Percentiles rank a stretch among this genome's conserved stretches.
Conservation (phyloP, 1,139 yeast genomes). For the Ogataea hybrid region DNA sequence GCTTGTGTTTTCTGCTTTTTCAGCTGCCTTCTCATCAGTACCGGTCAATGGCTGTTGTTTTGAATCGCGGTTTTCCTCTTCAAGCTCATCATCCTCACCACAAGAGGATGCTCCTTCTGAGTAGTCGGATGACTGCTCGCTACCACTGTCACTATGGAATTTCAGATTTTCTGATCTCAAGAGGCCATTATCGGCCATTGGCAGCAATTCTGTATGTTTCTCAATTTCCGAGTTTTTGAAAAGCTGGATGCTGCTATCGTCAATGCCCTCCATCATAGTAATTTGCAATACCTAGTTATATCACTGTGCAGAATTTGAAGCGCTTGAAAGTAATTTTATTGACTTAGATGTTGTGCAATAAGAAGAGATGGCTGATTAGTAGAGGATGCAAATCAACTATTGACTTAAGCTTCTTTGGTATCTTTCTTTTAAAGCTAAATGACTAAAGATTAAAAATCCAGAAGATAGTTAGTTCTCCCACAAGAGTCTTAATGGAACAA, state of each 20-base stretch:
- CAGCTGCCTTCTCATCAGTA: background rate
- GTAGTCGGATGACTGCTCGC: conserved; percentile 20
- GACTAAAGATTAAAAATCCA: background rate
- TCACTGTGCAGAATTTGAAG: background rate
- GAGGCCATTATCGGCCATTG: conserved; percentile 14
- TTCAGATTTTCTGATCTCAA: conserved; percentile 11
- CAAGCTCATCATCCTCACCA: conserved; percentile 14
- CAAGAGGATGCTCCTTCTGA: conserved; percentile 17
- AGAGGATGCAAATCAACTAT: background rate
- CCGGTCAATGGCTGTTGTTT: too few species aligned
- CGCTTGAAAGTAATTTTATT: background rate
- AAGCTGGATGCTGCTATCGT: conserved; percentile 18
- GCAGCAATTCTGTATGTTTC: conserved; percentile 14
- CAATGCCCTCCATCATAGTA: conserved; percentile 16
- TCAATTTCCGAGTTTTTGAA: conserved; percentile 15
- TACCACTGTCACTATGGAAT: conserved; percentile 15
- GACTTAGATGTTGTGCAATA: background rate
- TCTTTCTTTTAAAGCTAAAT: background rate
- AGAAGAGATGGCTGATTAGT: background rate
- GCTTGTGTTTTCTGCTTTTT: conserved; percentile 8
- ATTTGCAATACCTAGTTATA: background rate
- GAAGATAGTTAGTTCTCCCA: conserved; percentile 5
- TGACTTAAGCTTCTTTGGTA: background rate
- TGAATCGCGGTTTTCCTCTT: background rate
- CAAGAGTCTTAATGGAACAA: conserved; percentile 1